phyloP scores from a whole-genome alignment of 306 rosid genomes.

The Dalbergia oliveri region DNA sequence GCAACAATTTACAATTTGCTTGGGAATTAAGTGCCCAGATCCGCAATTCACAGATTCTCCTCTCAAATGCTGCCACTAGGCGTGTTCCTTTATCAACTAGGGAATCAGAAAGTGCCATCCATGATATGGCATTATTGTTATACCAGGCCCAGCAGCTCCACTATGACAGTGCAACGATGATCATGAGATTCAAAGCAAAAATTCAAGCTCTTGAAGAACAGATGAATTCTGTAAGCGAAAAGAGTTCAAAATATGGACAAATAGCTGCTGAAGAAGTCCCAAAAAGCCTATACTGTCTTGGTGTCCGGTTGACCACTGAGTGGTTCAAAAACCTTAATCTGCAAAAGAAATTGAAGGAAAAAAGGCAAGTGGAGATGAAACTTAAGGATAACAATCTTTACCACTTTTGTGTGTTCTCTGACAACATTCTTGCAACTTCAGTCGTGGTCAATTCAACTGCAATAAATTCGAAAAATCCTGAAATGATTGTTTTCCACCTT shows the following conservation, averaged over 20 bases:
- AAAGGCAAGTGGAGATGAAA: slow-evolving; percentile 68
- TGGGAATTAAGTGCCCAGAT: slow-evolving; percentile 96
- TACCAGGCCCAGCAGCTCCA: slow-evolving; percentile 91
- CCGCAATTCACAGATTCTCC: slow-evolving; percentile 82
- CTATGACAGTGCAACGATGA: slow-evolving; percentile 91
- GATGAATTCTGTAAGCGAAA: slow-evolving; percentile 74
- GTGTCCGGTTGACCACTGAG: slow-evolving; percentile 81
- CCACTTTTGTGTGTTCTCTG: slow-evolving; percentile 88
- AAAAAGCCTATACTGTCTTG: slow-evolving; percentile 85
- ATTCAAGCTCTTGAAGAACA: slow-evolving; percentile 87
- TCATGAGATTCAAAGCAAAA: slow-evolving; percentile 89
- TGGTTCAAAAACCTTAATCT: slow-evolving; percentile 69
- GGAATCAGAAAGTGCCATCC: slow-evolving; percentile 77
- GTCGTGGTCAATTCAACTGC: slow-evolving; percentile 92
- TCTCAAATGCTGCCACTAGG: slow-evolving; percentile 85
- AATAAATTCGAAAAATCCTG: slow-evolving; percentile 67
- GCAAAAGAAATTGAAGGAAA: slow-evolving; percentile 66
- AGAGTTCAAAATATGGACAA: slow-evolving; percentile 90
- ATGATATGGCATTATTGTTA: slow-evolving; percentile 78
- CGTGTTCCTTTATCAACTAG: slow-evolving; percentile 66
- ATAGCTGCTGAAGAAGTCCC: slow-evolving; percentile 97
- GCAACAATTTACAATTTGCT: slow-evolving; percentile 90
- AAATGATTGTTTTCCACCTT: slow-evolving; percentile 80
- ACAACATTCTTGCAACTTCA: slow-evolving; percentile 88
- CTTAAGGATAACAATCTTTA: slow-evolving; percentile 71